These are phyloP conservation scores for Zygoascus ofunaensis DNA, from an alignment of 805 yeast genomes.

Conservation along the genomic window DNA sequence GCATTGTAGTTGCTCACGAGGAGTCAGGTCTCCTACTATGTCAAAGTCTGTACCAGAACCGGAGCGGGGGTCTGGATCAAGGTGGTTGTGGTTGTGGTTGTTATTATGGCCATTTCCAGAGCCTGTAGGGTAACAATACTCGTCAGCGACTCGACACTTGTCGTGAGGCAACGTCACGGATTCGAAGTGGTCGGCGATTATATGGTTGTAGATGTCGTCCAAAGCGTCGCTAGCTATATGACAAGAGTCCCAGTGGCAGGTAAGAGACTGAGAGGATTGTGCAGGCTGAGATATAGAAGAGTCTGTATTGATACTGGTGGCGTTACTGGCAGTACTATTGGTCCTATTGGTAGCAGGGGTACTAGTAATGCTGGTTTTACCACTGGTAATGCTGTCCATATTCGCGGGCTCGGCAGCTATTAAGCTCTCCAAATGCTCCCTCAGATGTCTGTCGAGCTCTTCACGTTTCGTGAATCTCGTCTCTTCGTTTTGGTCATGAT, in stretches of 20 bases:
- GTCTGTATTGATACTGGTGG: too few relatives aligned
- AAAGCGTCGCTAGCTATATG: constrained; percentile 24
- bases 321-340: too few relatives aligned
- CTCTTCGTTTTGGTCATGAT: constrained; percentile 26
- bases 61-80: too few relatives aligned
- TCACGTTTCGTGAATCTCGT: constrained; percentile 21
- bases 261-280: constrained; percentile 10
- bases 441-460: constrained; percentile 21
- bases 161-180: constrained; percentile 12
- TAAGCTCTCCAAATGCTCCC: background rate
- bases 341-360: constrained; percentile 22
- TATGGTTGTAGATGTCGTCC: constrained; percentile 22
- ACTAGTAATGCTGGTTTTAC: background rate
- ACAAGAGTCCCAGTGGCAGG: constrained; percentile 35
- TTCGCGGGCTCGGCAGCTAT: too few relatives aligned
- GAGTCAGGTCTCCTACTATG: constrained; percentile 4
- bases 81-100: background rate
- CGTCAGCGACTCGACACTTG: background rate
- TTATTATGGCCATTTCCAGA: background rate
- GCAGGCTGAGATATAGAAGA: too few relatives aligned
- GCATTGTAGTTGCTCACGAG: constrained; percentile 31
- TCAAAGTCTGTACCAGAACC: too few relatives aligned
- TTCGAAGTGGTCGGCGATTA: constrained; percentile 19
- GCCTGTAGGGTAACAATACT: background rate
- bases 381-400: too few relatives aligned